Evolutionary conservation across 345 rosid species (phyloP), one percentile per base, ranked within the genome.

Genomic region (Abelmoschus esculentus): DNA sequence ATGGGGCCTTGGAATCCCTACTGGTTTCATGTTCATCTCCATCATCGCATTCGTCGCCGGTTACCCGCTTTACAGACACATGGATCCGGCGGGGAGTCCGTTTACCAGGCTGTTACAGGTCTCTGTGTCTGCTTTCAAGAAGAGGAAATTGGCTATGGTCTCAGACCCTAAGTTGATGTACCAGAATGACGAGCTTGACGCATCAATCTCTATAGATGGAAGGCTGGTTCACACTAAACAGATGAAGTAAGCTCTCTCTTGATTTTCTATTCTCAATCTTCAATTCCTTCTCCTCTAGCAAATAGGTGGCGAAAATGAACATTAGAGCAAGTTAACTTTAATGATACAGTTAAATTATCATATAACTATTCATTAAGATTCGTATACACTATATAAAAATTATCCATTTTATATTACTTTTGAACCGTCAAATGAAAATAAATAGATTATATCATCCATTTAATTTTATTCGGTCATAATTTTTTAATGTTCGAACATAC

Each of bases 21-120:
- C 87, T 3, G 12, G 72, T 3, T 85, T 87, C 7, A 86, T 88
- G 93, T 83, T 61, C 14, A 81, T 6, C 3, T 83, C 93, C 22
- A 74, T 83, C 54, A 61, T 83, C 53, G 71, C 77, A 0, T 81
- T 83, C 38, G 17, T 81, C 4, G 13, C 53, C 1, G 93, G 98
- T 54, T 89, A 86, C 72, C 84, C 79, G 31, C 81, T 89, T 66
- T 66, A 66, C 69, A 36, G 57, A 8, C 69, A 85, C 71, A 70
- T 93, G 82, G 85, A 80, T 75, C 97, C 98, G 0, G 75, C 84
- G 0, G 98, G 98, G 17, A 93, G 97, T 75, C 98, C 98, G 0
- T 93, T 89, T 77, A 93, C 98, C 72, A 82, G 97, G 7, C 69
- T 93, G 81, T 3, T 86, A 54, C 98, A 91, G 67, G 96, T 91